These are phyloP conservation scores for Nymphaea thermarum DNA, from an alignment of 164 flowering plant genomes.

Conservation along the genomic window DNA sequence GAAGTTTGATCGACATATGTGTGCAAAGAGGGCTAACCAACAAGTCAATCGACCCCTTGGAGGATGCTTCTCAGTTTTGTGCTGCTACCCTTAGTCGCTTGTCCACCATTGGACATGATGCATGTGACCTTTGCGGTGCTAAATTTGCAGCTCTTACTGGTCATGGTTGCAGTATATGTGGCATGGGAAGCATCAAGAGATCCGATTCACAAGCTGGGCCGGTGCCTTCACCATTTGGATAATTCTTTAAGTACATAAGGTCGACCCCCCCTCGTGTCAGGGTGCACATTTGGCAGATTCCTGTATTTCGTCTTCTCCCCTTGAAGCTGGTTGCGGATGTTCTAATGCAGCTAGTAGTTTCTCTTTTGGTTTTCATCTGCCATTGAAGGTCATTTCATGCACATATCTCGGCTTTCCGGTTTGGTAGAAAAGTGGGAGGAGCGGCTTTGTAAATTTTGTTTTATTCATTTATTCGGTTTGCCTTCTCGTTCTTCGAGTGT, in stretches of 20 bases:
- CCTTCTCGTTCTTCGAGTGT: too few relatives aligned
- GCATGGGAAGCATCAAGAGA: constrained; percentile 98
- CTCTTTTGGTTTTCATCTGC: too few relatives aligned
- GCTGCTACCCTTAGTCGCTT: constrained; percentile 92
- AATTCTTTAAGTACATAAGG: constrained; percentile 8
- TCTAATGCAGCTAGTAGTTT: background rate
- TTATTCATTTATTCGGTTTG: too few relatives aligned
- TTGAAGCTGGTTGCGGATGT: background rate
- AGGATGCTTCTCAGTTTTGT: constrained; percentile 98
- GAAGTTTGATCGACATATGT: constrained; percentile 83
- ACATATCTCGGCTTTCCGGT: too few relatives aligned
- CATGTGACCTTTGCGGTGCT: constrained; percentile 96
- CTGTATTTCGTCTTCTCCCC: background rate
- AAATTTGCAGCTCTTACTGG: constrained; percentile 85
- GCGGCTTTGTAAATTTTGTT: too few relatives aligned
- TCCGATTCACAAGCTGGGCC: constrained; percentile 75
- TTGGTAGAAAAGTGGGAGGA: too few relatives aligned
- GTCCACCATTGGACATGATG: constrained; percentile 95
- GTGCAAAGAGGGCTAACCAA: constrained; percentile 76
- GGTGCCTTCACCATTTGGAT: constrained; percentile 93
- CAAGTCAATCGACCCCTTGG: constrained; percentile 93
- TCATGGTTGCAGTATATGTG: constrained; percentile 97
- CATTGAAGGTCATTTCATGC: too few relatives aligned
- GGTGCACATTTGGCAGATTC: background rate
- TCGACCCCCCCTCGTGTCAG: too few relatives aligned